These are phyloP conservation scores for Ustilago bromivora DNA, from an alignment of 1,284 basidiomycete genomes.

Conservation along the genomic window DNA sequence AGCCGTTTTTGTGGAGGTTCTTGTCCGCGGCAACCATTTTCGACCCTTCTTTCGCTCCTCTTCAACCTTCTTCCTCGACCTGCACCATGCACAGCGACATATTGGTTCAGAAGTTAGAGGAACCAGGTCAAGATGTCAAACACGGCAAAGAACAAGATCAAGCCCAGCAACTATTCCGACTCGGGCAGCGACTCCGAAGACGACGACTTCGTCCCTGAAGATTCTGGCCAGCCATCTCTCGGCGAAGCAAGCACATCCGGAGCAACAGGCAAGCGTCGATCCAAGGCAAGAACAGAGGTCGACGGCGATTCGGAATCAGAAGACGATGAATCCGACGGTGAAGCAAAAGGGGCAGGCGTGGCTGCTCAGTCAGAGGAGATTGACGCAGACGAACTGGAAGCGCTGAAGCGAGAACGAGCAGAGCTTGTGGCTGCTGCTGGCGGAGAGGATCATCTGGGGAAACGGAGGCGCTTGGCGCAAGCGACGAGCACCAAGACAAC, in stretches of 20 bases:
- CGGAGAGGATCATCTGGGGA: constrained; percentile 36
- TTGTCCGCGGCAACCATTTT: not conserved
- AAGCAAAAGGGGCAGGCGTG: not conserved
- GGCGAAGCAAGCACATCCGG: not conserved
- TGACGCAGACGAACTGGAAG: constrained; percentile 44
- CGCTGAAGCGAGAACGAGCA: constrained; percentile 32
- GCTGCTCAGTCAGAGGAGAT: constrained; percentile 14
- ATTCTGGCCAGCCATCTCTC: not conserved
- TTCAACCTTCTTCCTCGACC: not conserved
- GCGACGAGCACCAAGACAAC: too few species aligned
- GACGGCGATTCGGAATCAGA: constrained; percentile 12
- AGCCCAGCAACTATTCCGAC: constrained; percentile 3
- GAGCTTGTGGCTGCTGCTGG: constrained; percentile 38
- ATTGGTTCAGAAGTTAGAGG: too few species aligned
- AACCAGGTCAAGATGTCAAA: not conserved
- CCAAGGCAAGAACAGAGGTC: not conserved
- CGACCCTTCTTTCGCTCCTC: not conserved
- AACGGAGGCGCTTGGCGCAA: constrained; percentile 26
- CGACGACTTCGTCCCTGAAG: constrained; percentile 38
- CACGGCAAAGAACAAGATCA: not conserved
- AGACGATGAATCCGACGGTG: constrained; percentile 10
- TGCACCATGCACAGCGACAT: too few species aligned
- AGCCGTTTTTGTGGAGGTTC: constrained; percentile 2
- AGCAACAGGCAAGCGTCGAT: not conserved
- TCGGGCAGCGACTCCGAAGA: constrained; percentile 35